Evolutionary conservation across 106 monocot species (phyloP), one percentile per base, ranked within the genome.

Genomic region (Apostasia ramifera): DNA sequence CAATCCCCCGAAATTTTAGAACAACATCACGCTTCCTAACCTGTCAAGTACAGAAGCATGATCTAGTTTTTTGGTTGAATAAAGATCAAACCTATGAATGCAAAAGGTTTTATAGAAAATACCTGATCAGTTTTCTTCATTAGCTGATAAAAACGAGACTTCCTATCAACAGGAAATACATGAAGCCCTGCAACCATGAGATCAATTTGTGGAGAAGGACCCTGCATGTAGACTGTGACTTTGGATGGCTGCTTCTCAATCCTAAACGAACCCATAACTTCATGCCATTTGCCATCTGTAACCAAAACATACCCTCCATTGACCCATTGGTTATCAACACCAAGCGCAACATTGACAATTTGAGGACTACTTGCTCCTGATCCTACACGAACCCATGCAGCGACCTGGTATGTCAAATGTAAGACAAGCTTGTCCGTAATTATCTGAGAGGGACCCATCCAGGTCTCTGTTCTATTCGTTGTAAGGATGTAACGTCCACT

Each of bases 81-180:
- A 12, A 53, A 8, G 8, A 53, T 53, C 8, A 53, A 53, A 53
- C 2, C 13, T 53, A 10, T 53, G 53, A 53, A 8, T 0, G 5
- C 5, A 2, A 57, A 2, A 57, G 13, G 13, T n/a, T 3, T 13
- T 12, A 56, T 9, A 56, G 13, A 67, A 39, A 45, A 55, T 80
- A 95, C 95, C 91, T 95, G 89, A 38, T 95, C 86, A 15, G 89
- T 86, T 79, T 91, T 91, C 61, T 82, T 72, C 59, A 86, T 91
- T 42, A 95, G 82, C 81, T 70, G 8, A n/a, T 66, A 73, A 74
- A 88, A 84, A 44, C 95, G 75, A 62, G 83, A 76, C 55, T 82
- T 86, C 65, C 91, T 80, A 66, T 95, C 80, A 67, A 88, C 84
- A 53, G 88, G 71, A 79, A 91, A 84, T 67, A 95, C 75, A 38